Base-by-base conservation (phyloP, 305 asterid species). In the Fraxinus floribunda region DNA sequence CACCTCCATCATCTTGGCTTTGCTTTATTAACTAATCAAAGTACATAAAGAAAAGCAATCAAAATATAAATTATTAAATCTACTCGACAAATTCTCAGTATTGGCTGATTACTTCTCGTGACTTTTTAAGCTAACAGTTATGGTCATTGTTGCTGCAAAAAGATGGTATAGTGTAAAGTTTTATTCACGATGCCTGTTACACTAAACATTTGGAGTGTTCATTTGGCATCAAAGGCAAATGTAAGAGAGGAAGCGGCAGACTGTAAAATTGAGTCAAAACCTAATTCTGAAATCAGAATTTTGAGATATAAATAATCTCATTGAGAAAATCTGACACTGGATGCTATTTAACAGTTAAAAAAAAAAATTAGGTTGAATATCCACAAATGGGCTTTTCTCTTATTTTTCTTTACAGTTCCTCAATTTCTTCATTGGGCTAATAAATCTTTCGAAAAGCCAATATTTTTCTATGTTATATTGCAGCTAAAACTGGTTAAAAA, bases 1-100 rank as follows among this genome's bases (percentile, higher is more conserved):
- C 95, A 76, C 86, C 90, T 66, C 88, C 88, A 83, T 94, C 99
- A 90, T 96, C 98, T 87, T 96, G 99, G 87, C 98, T 96, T 89
- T 91, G 95, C 89, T 94, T 93, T 83, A 96, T 94, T 87, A 96
- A 84, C 98, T 96, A 85, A 10, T 77, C 70, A 36, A 75, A 22
- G 80, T 66, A 62, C 72, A 79, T 78, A 81, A 75, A 76, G 70
- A 62, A 70, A 71, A 86, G 79, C 66, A 77, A 22, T 38, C 24
- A 77, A 30, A 38, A 41, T 75, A 79, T 64, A 72, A 78, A 49
- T 70, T 46, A 66, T 35, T 70, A 80, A 41, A 68, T 49, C 46
- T 38, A 22, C 49, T 78, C 66, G 68, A 57, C 32, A 41, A 36
- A 79, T 26, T 36, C 82, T 76, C 44, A 78, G 49, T 39, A 81